Base-by-base conservation (phyloP, 257 asterid genomes). In the Nicotiana tabacum region DNA sequence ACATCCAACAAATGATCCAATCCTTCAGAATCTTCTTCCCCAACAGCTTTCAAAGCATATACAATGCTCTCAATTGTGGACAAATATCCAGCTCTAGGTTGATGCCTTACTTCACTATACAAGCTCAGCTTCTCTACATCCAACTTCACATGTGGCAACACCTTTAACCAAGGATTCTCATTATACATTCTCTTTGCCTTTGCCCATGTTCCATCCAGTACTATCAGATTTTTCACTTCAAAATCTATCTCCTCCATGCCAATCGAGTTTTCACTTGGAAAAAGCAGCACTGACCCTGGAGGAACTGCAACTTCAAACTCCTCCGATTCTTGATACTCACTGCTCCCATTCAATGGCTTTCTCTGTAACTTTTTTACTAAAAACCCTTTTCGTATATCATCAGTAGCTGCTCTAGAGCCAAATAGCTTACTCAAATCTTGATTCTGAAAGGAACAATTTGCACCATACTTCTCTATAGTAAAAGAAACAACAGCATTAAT, bases 21-120 rank as follows among this genome's bases (percentile, higher is more conserved):
- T 61, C 92, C 96, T 46, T 87, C 88, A 2, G 70, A 64, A 67
- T 90, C 88, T 80, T 88, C 87, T 81, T 91, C 88, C 7, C 97
- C 97, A 6, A 90, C 53, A 18, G 90, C 98, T 88, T 92, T 93
- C 90, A 94, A 86, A 37, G 98, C 96, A 74, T 92, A 92, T 8
- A 96, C 98, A 66, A 96, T 90, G 87, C 99, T 96, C 88, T 96
- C 98, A 76, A 96, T 93, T 2, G 98, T 92, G n/a, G 99, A 94
- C 91, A 96, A 83, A 80, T 85, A 96, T 74, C 94, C 97, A 21
- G 90, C 90, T 87, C 82, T 90, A n/a, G 98, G 98, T 82, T 96
- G 98, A 85, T 82, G 88, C 89, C 99, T 94, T 85, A 96, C 99
- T 84, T 96, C 98, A 2, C 92, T 39, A 74, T 92, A 94, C 93